Evolutionary conservation across 495 filamentous ascomycete species (phyloP).

Genomic region (Choiromyces venosus): DNA sequence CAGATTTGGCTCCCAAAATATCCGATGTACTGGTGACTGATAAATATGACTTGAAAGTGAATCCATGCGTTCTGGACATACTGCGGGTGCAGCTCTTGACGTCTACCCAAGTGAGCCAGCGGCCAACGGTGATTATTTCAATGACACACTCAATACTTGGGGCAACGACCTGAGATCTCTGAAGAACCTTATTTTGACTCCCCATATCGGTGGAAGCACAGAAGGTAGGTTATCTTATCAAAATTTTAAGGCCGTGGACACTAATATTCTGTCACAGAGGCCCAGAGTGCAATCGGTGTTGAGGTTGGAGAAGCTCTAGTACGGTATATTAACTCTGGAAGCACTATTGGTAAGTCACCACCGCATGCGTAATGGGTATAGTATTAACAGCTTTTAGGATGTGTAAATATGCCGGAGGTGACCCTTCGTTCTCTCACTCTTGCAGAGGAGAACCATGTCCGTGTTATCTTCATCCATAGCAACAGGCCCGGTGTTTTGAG

Average conservation of each 20-base stretch:
- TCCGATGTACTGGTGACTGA: background rate
- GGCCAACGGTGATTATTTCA: constrained; percentile 92
- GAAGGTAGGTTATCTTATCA: constrained; percentile 51
- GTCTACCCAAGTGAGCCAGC: constrained; percentile 91
- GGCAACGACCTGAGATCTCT: constrained; percentile 71
- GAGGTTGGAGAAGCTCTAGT: constrained; percentile 84
- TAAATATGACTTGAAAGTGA: constrained; percentile 42
- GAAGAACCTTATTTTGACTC: constrained; percentile 88
- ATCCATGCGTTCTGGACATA: constrained; percentile 74
- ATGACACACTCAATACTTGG: constrained; percentile 71
- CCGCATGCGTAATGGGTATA: background rate
- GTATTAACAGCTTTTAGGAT: background rate
- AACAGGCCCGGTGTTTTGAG: constrained; percentile 92
- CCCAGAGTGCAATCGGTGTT: constrained; percentile 87
- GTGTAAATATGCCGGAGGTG: constrained; percentile 90
- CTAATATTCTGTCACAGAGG: constrained; percentile 47
- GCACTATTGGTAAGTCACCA: constrained; percentile 55
- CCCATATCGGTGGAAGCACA: constrained; percentile 94
- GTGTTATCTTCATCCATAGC: constrained; percentile 89
- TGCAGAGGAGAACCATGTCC: constrained; percentile 78
- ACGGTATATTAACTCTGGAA: constrained; percentile 85
- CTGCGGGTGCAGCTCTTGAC: constrained; percentile 89
- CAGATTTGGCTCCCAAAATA: background rate
- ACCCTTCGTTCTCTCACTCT: constrained; percentile 76
- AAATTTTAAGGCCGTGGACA: background rate